Percentiles rank a stretch among this genome's conserved stretches.
Conservation (phyloP, 1,284 basidiomycete genomes). For the Athelia sp. region DNA sequence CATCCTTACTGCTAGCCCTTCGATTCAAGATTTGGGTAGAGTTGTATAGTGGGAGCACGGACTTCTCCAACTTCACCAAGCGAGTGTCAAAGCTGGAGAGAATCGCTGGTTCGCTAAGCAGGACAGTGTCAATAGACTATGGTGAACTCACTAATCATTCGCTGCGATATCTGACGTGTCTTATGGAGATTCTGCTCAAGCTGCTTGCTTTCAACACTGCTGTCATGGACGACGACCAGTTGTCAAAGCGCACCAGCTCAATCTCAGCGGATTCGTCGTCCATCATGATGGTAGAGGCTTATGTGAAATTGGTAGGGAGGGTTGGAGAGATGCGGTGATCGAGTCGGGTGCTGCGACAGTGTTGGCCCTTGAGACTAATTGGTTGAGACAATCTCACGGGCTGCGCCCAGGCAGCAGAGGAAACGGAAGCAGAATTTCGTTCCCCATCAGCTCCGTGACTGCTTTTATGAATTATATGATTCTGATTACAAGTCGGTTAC, state of each 20-base stretch:
- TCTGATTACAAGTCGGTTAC: no score
- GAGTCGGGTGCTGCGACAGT: no score
- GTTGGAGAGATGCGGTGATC: no score
- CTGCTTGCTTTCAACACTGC: constrained; percentile 28
- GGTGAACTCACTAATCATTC: constrained; percentile 67
- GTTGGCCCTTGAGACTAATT: no score
- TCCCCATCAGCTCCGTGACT: no score
- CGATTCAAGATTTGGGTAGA: constrained; percentile 71
- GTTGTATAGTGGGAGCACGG: constrained; percentile 70
- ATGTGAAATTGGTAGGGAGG: no score
- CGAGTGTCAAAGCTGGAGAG: constrained; percentile 75
- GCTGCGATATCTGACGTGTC: constrained; percentile 73
- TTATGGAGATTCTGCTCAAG: constrained; percentile 83
- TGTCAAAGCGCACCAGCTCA: constrained; percentile 48
- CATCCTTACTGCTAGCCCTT: constrained; percentile 61
- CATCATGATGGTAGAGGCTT: no score
- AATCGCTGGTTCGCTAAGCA: constrained; percentile 49
- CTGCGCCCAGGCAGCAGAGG: no score
- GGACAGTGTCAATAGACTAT: constrained; percentile 4
- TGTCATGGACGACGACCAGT: not conserved
- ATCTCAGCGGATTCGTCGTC: constrained; percentile 66
- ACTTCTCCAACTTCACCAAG: constrained; percentile 74
- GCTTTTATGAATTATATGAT: no score
- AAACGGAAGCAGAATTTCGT: no score
- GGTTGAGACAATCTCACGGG: no score